Base-by-base conservation (phyloP, 257 asterid genomes). In the Orobanche coerulescens region DNA sequence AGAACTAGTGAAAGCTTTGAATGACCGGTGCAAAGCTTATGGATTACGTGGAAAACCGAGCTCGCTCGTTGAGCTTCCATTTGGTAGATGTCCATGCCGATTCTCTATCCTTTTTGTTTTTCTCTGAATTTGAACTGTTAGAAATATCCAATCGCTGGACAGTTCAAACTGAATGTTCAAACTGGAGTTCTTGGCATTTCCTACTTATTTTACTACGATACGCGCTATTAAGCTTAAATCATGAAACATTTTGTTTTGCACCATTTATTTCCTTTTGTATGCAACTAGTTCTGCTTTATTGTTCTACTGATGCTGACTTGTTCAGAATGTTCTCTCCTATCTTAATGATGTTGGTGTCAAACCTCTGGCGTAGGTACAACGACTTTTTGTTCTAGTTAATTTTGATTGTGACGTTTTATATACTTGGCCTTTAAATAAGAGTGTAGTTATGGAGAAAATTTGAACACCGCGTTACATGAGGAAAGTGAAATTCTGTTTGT, bases 21-120 rank as follows among this genome's bases (percentile, higher is more conserved):
- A 82, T 70, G 97, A 87, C 66, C 92, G 90, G 51, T 89, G 97
- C 88, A 93, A 93, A 74, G 81, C 94, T 72, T 90, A 93, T 80
- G 97, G 97, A 72, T 66, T 93, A 25, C 97, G 94, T 43, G 84
- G 84, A 71, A 93, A 93, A 71, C 96, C 99, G 65, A 91, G 85
- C 49, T 75, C 90, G 30, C 78, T 91, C 55, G 78, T 85, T 58
- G 88, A 84, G 75, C 87, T 87, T 73, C 97, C 97, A 43, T 90
- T 84, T 84, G 97, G 97, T 91, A 87, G 42, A 64, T 64, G 14
- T 20, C 50, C 34, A 22, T 61, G 22, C 37, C 30, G 20, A 4
- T 51, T 52, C 66, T 53, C 34, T 26, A 14, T 57, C 39, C 28
- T 39, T 44, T 67, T 18, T 22, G 5, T 25, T 28, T 19, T 28